phyloP scores from a whole-genome alignment of 108 stramenopile genomes.

The Nitzschia inconspicua region DNA sequence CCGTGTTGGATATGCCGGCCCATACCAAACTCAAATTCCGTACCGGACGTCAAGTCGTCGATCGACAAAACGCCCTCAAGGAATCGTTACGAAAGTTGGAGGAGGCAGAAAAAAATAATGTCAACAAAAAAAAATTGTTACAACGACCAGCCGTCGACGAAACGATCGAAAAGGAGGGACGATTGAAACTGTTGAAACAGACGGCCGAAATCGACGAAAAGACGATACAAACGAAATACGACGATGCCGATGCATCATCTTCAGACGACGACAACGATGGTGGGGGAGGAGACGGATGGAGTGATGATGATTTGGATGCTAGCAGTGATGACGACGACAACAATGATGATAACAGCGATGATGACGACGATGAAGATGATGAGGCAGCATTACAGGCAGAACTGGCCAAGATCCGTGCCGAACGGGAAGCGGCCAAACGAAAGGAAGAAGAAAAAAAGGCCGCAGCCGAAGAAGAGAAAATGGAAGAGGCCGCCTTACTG shows the following conservation, averaged over 20 bases:
- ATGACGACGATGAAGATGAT: constrained; percentile 91
- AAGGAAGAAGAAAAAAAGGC: constrained; percentile 80
- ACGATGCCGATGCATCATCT: constrained; percentile 40
- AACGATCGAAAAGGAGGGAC: constrained; percentile 58
- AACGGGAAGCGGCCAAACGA: constrained; percentile 74
- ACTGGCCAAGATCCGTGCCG: constrained; percentile 86
- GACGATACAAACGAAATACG: constrained; percentile 44
- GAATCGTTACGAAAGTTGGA: constrained; percentile 79
- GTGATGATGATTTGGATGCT: constrained; percentile 54
- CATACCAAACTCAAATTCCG: constrained; percentile 90
- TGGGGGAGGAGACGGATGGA: constrained; percentile 52
- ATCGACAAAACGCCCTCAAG: constrained; percentile 50
- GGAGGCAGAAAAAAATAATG: constrained; percentile 62
- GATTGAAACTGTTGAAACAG: constrained; percentile 67
- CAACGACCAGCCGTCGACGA: constrained; percentile 34
- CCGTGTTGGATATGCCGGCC: constrained; percentile 60
- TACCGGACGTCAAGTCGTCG: constrained; percentile 50
- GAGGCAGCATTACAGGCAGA: constrained; percentile 90
- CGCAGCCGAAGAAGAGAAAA: constrained; percentile 57
- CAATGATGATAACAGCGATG: constrained; percentile 34
- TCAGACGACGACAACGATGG: constrained; percentile 43
- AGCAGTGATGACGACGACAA: constrained; percentile 55
- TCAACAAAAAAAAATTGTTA: constrained; percentile 32
- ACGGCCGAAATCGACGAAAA: constrained; percentile 79
- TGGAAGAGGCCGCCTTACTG: constrained; percentile 84